Conservation (phyloP, 441 rosid genomes). For the Francoa sonchifolia region DNA sequence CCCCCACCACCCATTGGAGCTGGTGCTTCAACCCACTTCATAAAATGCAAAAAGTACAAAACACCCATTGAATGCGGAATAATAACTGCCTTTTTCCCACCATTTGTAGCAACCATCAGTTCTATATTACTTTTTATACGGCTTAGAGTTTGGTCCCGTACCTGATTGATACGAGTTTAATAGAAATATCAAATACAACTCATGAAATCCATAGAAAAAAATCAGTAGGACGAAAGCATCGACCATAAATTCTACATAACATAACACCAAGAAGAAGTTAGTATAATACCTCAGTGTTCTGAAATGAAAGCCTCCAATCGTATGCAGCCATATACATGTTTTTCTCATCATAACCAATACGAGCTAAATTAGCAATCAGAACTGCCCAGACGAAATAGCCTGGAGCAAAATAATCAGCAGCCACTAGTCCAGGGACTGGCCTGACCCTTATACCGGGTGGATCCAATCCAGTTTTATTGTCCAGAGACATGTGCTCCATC, state of each 20-base stretch:
- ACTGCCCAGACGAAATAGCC: constrained; percentile 99
- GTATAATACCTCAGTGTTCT: constrained; percentile 72
- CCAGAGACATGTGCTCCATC: constrained; percentile 92
- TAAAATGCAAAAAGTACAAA: constrained; percentile 81
- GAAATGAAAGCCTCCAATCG: constrained; percentile 94
- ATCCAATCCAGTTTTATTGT: constrained; percentile 93
- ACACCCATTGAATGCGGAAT: constrained; percentile 98
- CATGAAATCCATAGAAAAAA: neutral
- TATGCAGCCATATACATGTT: constrained; percentile 94
- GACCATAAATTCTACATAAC: neutral
- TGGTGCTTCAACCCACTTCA: constrained; percentile 99
- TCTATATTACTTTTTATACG: constrained; percentile 77
- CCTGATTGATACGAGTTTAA: constrained; percentile 30
- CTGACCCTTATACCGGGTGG: constrained; percentile 75
- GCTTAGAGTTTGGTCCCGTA: constrained; percentile 84
- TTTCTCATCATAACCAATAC: constrained; percentile 89
- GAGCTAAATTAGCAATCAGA: constrained; percentile 86
- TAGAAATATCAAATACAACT: constrained; percentile 9
- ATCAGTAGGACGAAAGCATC: neutral
- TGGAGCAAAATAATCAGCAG: constrained; percentile 95
- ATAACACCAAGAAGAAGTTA: neutral
- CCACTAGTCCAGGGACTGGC: constrained; percentile 87
- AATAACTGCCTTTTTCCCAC: constrained; percentile 74
- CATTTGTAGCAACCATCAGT: constrained; percentile 68
- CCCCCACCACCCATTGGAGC: constrained; percentile 97